Evolutionary conservation across 495 filamentous ascomycete genomes (phyloP), one percentile per base, ranked within the genome.

Genomic region (Lasiosphaeria hispida): DNA sequence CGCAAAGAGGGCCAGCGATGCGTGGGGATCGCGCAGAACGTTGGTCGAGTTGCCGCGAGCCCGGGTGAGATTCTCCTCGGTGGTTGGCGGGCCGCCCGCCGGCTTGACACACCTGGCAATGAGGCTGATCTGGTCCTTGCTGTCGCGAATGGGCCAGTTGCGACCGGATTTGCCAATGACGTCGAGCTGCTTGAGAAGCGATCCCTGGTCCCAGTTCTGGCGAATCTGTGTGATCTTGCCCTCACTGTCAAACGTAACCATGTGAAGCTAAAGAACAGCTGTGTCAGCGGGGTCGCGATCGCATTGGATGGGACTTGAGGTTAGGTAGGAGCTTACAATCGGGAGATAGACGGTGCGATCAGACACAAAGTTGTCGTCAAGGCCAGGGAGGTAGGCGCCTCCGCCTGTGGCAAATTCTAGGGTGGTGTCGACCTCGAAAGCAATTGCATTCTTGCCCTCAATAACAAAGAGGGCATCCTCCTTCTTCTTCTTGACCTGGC

Each of bases 101-200:
- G 70, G 65, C 58, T 77, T 79, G 64, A 79, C 70, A 55, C 77
- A 83, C 36, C 69, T 76, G 42, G 71, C 61, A 61, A 97, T 87
- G 57, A 96, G 75, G 61, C 81, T 86, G 42, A 85, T 79, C 72
- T 97, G 94, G 19, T 96, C 91, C 61, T 84, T 87, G 55, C 87
- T 89, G 66, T 96, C 91, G 58, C 86, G 88, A 71, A 98, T 93
- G 15, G 94, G 94, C 94, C 94, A 98, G 67, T 88, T 90, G 65
- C 86, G 88, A 44, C 88, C 90, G 23, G 89, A 86, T 62, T 84
- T 83, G 55, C 94, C 94, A 73, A 98, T 97, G 34, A 96, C 86
- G 63, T 96, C 92, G 51, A 97, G 83, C 68, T 93, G 87, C 73
- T 94, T 97, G 58, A 98, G 80, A 8, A 97, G 82, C 51, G 90